Evolutionary conservation across 352 stramenopile species (phyloP), one percentile per base, ranked within the genome.

Genomic region (Thraustotheca clavata): DNA sequence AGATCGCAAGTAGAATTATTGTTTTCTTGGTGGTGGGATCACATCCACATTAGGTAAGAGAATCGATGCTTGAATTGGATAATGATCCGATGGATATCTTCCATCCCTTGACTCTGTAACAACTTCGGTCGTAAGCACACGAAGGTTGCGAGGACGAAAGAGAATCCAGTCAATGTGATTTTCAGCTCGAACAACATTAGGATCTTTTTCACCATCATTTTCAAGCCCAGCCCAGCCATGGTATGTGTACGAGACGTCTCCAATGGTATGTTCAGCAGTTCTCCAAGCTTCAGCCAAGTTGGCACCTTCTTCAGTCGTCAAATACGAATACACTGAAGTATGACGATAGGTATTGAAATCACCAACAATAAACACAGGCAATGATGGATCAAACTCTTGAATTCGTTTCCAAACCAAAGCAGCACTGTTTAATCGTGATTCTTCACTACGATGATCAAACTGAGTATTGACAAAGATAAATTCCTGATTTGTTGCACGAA

Each of bases 121-220:
- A 27, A 94, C 83, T 62, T 92, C 77, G 6, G 81, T 89, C 29
- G 74, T 71, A 3, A 92, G 59, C 43, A 94, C 85, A 20, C 68
- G 77, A 80, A 92, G 89, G 18, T 29, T 65, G 36, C 79, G 57
- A 38, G 85, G 85, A 7, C 83, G 83, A 62, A 83, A 92, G 60
- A 94, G 89, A 69, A 94, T 91, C 85, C 85, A 94, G 66, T 94
- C 85, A 63, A 94, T 94, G 70, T 94, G 85, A 71, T 91, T 90
- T 29, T 80, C 78, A 14, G 79, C 85, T 29, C 57, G 57, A 11
- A 65, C 57, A 4, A 74, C 72, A 39, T 86, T 73, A 5, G 81
- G 76, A 33, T 63, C 76, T 35, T 82, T 80, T 61, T 91, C 82
- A 52, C 78, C 79, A 59, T 91, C 79, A 61, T 94, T 90, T 62